Evolutionary conservation across 768 basidiomycete species (phyloP), one percentile per base, ranked within the genome.

Genomic region (Xerocomellus chrysenteron): DNA sequence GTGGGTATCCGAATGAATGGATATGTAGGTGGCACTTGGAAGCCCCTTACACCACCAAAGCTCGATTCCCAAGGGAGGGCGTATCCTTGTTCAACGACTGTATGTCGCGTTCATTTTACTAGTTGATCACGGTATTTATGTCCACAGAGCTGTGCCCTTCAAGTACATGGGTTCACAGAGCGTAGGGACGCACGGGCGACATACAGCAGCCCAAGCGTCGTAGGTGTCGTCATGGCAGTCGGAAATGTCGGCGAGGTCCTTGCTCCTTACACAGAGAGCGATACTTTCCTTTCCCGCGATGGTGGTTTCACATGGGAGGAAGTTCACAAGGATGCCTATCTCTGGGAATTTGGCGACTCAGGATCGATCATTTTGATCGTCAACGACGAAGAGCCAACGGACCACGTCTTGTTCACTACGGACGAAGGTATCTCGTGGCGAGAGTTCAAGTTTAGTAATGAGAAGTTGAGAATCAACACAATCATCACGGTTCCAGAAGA

Each of bases 301-400:
- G 97, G 86, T 2, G 97, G 97, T 10, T 97, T 97, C 74, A 94
- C 92, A 0, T 99, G 97, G 97, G 86, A 97, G 69, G 97, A 99
- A 74, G 88, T 99, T 0, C 94, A 94, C 77, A 99, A 99, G 70
- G 95, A 96, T 62, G 96, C 97, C 0, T 90, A 98, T 68, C 79
- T 98, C 39, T 99, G 93, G 94, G 94, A 95, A 69, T 98, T 96
- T 64, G 96, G 96, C 30, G 97, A 98, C 74, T 96, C 92, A 0
- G 97, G 97, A 5, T 94, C 95, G 2, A 80, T 99, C 55, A 80
- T 98, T 36, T 78, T 99, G 62, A 88, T 99, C 76, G 93, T 85
- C 43, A 98, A 98, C 71, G 97, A 99, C 70, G 96, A 98, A 69
- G 88, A 88, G 56, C 83, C 94, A 0, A 95, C 92, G 3, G 90